A percentile compares a stretch with the other conserved stretches of the same genome.
Evolutionary conservation across 345 rosid species (phyloP).

Genomic region (Moricandia arvensis): DNA sequence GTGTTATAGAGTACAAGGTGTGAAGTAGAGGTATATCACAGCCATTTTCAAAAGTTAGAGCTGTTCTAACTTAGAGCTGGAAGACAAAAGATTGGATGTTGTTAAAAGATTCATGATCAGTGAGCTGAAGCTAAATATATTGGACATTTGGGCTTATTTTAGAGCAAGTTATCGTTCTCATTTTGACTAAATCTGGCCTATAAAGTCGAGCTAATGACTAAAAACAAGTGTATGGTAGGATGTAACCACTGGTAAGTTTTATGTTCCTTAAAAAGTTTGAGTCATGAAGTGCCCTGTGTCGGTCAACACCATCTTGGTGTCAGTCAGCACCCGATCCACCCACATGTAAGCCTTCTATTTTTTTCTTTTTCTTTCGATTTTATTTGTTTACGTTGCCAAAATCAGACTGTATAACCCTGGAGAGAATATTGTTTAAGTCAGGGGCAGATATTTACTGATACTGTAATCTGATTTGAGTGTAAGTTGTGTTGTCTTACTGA

Average conservation of each 20-base stretch:
- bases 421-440: background rate
- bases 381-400: no score
- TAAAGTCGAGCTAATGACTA: background rate
- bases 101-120: background rate
- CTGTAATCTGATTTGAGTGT: no score
- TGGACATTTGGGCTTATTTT: background rate
- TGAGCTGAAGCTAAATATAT: background rate
- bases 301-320: no score
- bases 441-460: background rate
- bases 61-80: no score
- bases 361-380: no score
- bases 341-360: no score
- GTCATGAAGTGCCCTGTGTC: no score
- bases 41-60: background rate
- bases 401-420: background rate
- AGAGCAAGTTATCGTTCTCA: background rate
- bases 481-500: no score
- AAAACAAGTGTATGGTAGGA: background rate
- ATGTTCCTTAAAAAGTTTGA: background rate
- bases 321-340: no score
- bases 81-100: background rate
- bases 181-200: background rate
- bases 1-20: background rate
- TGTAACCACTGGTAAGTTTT: background rate
- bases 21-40: background rate